Evolutionary conservation across 2,329 filamentous ascomycete species (phyloP), one percentile per base, ranked within the genome.

Genomic region (Teratosphaeria destructans): DNA sequence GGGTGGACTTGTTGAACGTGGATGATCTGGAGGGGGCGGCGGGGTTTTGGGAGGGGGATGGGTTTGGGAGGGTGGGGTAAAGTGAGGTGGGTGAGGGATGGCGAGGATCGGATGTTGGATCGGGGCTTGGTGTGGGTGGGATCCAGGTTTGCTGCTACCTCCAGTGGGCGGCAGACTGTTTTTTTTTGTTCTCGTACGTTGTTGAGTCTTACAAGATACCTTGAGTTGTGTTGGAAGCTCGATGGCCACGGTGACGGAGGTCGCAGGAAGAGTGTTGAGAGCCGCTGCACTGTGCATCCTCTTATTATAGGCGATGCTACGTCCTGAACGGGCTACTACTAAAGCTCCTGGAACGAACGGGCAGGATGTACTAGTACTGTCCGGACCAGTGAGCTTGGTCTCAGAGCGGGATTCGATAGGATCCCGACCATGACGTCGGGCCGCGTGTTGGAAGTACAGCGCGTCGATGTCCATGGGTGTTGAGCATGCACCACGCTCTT

Each of bases 1-100:
- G 83, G 0, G 82, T 83, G n/a, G 80, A 80, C 60, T 68, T 87
- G 60, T 65, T 88, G 56, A 87, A 86, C 70, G 84, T 81, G 0
- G 85, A 87, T 76, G 84, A 87, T 72, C 64, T 87, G 56, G 75
- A 79, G 61, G 83, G 72, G 23, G 78, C 75, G 16, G 77, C 78
- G 19, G 75, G 71, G 53, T 75, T 75, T 60, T 76, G 74, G 75
- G 64, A 74, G 43, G 43, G 6, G 6, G n/a, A 49, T 19, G 10
- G 16, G 5, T 49, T 43, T 32, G 29, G 29, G 29, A 32, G 29
- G 29, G 23, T 23, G 23, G 23, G 23, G 23, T 23, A 23, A 23
- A 23, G 23, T 23, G 23, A 23, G 29, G 29, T 32, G 29, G 29
- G 29, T 32, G 29, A 32, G 4, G 29, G 29, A 7, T 23, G 23